Percentiles rank a stretch among this genome's conserved stretches.
These are phyloP conservation scores for Podospora bellae-mahoneyi DNA, from an alignment of 495 filamentous ascomycete genomes.

Conservation along the genomic window DNA sequence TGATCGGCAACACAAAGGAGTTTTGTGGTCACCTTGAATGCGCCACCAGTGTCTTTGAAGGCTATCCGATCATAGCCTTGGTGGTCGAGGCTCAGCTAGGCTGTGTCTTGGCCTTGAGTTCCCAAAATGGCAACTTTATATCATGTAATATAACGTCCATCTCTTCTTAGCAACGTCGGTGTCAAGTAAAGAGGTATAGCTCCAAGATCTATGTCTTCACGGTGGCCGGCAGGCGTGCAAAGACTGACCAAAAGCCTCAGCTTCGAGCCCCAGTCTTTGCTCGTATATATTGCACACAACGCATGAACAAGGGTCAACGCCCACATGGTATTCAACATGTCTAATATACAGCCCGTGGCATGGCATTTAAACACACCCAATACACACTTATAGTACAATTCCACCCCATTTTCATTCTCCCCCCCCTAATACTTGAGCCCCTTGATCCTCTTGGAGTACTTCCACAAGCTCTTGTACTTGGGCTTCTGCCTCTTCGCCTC, in stretches of 20 bases:
- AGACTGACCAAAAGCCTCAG: no score
- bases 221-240: no score
- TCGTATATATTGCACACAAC: not conserved
- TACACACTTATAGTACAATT: not conserved
- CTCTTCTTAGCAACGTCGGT: no score
- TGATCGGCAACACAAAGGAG: not conserved
- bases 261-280: no score
- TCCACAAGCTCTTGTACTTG: slow-evolving; percentile 54
- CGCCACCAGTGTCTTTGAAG: not conserved
- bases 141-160: no score
- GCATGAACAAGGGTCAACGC: not conserved
- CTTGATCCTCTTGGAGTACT: slow-evolving; percentile 49
- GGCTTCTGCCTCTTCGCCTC: slow-evolving; percentile 53
- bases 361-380: not conserved
- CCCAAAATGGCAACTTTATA: not conserved
- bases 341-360: not conserved
- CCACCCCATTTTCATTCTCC: not conserved
- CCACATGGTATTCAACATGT: not conserved
- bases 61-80: not conserved
- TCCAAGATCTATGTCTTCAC: no score
- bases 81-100: not conserved
- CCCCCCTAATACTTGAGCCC: slow-evolving; percentile 19
- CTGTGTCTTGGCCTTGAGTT: not conserved
- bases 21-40: not conserved
- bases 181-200: no score